Percentiles rank a stretch among this genome's conserved stretches.
phyloP scores from a whole-genome alignment of 2,329 filamentous ascomycete genomes.

The Phyllosticta paracitricarpa region DNA sequence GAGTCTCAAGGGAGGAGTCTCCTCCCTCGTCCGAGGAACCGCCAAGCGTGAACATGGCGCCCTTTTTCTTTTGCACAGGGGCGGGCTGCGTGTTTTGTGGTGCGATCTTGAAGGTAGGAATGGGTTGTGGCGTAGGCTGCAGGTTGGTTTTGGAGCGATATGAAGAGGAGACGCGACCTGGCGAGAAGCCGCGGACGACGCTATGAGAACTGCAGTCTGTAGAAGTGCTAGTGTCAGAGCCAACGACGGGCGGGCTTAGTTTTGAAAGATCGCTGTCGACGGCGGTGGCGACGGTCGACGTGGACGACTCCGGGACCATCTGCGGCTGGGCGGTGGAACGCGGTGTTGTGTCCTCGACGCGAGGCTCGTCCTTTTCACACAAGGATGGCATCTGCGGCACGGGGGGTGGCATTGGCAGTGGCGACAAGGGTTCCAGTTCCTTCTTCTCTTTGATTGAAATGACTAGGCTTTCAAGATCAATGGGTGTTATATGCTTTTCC shows the following conservation, averaged over 20 bases:
- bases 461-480: conserved; percentile 89
- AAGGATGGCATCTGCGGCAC: conserved; percentile 1
- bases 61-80: conserved; percentile 50
- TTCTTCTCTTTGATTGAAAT: conserved; percentile 81
- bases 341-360: conserved; percentile 27
- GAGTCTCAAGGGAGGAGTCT: conserved; percentile 61
- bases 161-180: conserved; percentile 60
- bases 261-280: conserved; percentile 27
- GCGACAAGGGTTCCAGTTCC: conserved; percentile 49
- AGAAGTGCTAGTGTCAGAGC: conserved; percentile 54
- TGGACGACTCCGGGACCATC: conserved; percentile 48
- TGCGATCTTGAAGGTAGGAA: conserved; percentile 48
- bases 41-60: conserved; percentile 64
- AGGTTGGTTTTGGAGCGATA: conserved; percentile 53
- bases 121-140: conserved; percentile 30
- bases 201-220: conserved; percentile 54
- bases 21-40: conserved; percentile 78
- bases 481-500: conserved; percentile 84
- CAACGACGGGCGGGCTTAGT: conserved; percentile 30
- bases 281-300: conserved; percentile 44
- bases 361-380: conserved; percentile 29
- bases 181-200: conserved; percentile 79
- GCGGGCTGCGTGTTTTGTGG: conserved; percentile 16
- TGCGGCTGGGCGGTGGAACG: conserved; percentile 24
- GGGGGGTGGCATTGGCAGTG: conserved; percentile 30